Base-by-base conservation (phyloP, 345 rosid genomes). In the Durio zibethinus region DNA sequence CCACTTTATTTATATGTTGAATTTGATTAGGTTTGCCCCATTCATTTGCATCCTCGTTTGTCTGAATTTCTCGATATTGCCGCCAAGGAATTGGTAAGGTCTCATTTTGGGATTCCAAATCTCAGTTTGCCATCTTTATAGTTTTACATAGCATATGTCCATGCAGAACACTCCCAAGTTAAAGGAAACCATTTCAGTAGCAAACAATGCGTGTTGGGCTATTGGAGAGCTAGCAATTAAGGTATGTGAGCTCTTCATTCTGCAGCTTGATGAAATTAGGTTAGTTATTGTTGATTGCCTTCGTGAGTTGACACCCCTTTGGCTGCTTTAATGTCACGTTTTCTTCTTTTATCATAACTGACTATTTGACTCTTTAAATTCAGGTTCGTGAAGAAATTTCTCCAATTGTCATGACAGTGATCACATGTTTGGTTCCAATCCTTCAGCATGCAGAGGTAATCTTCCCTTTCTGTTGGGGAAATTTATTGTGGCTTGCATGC, bases 161-260 rank as follows among this genome's bases (percentile, higher is more conserved):
- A 20, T 83, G 81, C 93, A 97, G 99, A 85, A 69, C 73, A 78
- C 90, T 64, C 81, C 93, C 71, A 83, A 85, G 81, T 86, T 88
- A 79, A 83, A 83, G 81, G 97, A 92, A 82, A 87, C 88, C 66
- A 42, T 92, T 78, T 92, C 97, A 79, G 97, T 92, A 2, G 99
- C 97, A 33, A 97, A 94, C 81, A 97, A 97, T 86, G 99, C 99
- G 12, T 97, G 99, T 69, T 97, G 99, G 99, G 98, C 98, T 59
- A 90, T 97, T 59, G 99, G 99, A 79, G 99, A 97, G 82, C 82
- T 97, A 78, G 99, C 97, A 10, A 87, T 94, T 75, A 94, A 97
- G 95, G 99, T 94, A 70, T 67, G 68, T 29, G 20, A 66, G 47
- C 33, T 65, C 35, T 76, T 73, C n/a, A n/a, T n/a, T 15, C 61